phyloP scores from a whole-genome alignment of 1,284 basidiomycete genomes.

The Cutaneotrichosporon cyanovorans region DNA sequence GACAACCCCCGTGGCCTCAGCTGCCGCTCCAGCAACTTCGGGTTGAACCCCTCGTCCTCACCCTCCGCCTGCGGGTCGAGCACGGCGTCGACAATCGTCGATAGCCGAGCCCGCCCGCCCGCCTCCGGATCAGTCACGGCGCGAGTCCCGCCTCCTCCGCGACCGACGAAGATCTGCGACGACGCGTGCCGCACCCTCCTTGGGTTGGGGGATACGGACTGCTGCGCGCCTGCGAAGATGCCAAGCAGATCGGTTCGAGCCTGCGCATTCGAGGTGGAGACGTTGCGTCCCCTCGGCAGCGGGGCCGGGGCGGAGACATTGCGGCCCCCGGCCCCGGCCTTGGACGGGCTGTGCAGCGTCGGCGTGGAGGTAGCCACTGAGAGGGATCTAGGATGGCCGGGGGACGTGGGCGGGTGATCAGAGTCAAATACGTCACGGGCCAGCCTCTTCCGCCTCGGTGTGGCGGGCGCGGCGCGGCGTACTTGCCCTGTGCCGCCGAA shows the following conservation, averaged over 20 bases:
- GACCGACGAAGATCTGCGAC: conserved; percentile 30
- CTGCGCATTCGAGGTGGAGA: too few species aligned
- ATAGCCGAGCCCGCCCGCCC: conserved; percentile 45
- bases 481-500: conserved; percentile 66
- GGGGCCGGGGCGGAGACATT: too few species aligned
- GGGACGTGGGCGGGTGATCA: too few species aligned
- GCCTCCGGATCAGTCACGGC: conserved; percentile 3
- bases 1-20: conserved; percentile 71
- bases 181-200: conserved; percentile 26
- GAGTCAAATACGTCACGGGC: conserved; percentile 1
- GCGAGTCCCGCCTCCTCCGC: conserved; percentile 15
- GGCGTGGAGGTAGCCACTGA: not conserved
- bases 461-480: conserved; percentile 59
- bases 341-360: not conserved
- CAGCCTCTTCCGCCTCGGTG: conserved; percentile 3
- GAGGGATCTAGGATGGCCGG: not conserved
- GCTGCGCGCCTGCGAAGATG: conserved; percentile 73
- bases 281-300: too few species aligned
- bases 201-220: conserved; percentile 8
- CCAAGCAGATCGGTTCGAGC: conserved; percentile 46
- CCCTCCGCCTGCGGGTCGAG: conserved; percentile 55
- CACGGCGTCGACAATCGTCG: conserved; percentile 66
- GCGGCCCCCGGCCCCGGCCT: conserved; percentile 4
- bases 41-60: conserved; percentile 32
- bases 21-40: conserved; percentile 54